Percentiles rank a stretch among this genome's conserved stretches.
Evolutionary conservation across 2,329 filamentous ascomycete species (phyloP).

Genomic region (Aspergillus piperis): DNA sequence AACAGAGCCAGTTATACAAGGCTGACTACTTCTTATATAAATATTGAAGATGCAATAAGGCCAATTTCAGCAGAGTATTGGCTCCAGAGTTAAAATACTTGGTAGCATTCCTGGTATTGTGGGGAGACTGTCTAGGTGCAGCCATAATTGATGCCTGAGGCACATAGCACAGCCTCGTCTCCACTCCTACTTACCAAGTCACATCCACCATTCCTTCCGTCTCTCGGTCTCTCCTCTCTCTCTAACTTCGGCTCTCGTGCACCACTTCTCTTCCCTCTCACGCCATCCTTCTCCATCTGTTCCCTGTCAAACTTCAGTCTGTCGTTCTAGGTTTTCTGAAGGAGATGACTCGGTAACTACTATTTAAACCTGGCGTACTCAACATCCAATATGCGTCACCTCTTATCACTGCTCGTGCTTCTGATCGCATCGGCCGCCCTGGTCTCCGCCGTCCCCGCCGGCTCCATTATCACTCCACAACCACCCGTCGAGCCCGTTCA

Average conservation of each 20-base stretch:
- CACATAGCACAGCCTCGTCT: neutral
- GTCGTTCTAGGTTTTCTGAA: neutral
- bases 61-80: too few relatives aligned
- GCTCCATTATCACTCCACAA: conserved; percentile 37
- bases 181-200: neutral
- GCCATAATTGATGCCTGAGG: neutral
- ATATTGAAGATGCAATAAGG: too few relatives aligned
- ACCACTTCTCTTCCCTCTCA: neutral
- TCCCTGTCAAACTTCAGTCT: neutral
- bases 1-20: neutral
- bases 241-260: neutral
- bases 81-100: too few relatives aligned
- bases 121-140: too few relatives aligned
- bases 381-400: conserved; percentile 17
- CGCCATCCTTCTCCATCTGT: neutral
- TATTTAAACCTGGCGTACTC: neutral
- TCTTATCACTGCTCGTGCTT: conserved; percentile 20
- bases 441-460: conserved; percentile 37
- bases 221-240: neutral
- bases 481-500: conserved; percentile 34
- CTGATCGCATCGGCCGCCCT: conserved; percentile 22
- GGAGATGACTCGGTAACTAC: neutral
- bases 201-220: neutral
- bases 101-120: too few relatives aligned
- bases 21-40: neutral